phyloP scores from a whole-genome alignment of 2,329 filamentous ascomycete species.

The Penicillium italicum region DNA sequence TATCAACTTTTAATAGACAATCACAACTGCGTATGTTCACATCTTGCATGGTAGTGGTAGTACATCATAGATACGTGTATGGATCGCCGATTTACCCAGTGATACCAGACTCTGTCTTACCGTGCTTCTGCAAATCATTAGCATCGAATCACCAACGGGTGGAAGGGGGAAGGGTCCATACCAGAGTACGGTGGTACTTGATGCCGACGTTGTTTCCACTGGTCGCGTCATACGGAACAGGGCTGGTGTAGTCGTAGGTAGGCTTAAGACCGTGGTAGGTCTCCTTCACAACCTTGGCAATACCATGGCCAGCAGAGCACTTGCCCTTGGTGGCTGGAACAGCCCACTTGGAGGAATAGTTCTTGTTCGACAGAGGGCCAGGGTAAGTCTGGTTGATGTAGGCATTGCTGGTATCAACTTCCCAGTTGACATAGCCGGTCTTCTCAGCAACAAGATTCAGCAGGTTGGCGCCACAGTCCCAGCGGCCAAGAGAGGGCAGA shows the following conservation, averaged over 20 bases:
- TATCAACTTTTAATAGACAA: background rate
- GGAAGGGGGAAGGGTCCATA: background rate
- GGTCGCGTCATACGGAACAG: conserved; percentile 30
- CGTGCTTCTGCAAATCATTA: conserved; percentile 16
- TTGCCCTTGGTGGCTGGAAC: conserved; percentile 26
- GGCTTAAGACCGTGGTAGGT: conserved; percentile 29
- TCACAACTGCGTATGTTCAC: background rate
- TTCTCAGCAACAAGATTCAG: conserved; percentile 57
- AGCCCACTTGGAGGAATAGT: conserved; percentile 31
- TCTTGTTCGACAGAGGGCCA: conserved; percentile 38
- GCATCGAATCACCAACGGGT: background rate
- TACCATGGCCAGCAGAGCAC: conserved; percentile 37
- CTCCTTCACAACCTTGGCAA: conserved; percentile 33
- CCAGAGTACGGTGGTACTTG: conserved; percentile 20
- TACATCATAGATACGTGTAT: background rate
- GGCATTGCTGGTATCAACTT: conserved; percentile 40
- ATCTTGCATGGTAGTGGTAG: background rate
- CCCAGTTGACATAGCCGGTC: conserved; percentile 54
- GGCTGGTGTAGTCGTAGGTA: conserved; percentile 37
- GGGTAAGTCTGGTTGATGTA: conserved; percentile 56
- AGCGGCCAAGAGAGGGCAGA: conserved; percentile 66
- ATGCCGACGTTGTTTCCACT: conserved; percentile 27
- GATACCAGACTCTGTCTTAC: conserved; percentile 12
- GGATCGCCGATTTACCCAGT: conserved; percentile 6
- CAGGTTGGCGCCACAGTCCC: conserved; percentile 70